phyloP scores from a whole-genome alignment of 1,139 yeast species.

The Yamadazyma triangularis region DNA sequence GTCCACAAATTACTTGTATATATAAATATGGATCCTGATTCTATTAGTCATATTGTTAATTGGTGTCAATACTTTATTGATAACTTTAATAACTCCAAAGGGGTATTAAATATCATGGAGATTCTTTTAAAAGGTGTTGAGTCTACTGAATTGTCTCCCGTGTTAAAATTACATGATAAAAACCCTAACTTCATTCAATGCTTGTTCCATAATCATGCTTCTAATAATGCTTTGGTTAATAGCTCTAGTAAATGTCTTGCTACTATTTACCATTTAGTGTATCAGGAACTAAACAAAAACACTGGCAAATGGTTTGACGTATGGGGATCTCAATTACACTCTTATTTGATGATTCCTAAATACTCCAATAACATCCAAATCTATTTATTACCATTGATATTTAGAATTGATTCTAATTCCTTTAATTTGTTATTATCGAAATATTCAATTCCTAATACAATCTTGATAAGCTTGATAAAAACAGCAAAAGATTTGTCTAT shows the following conservation, averaged over 20 bases:
- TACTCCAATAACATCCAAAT: conserved; percentile 48
- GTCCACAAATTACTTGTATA: conserved; percentile 8
- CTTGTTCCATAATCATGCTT: too few relatives aligned
- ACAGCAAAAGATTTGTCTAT: conserved; percentile 59
- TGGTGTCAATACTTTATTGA: conserved; percentile 43
- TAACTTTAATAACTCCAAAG: conserved; percentile 17
- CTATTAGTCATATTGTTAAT: conserved; percentile 2
- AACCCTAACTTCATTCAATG: conserved; percentile 3
- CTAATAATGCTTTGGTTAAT: too few relatives aligned
- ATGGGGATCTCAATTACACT: conserved; percentile 37
- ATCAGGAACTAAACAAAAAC: too few relatives aligned
- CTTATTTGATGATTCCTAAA: conserved; percentile 23
- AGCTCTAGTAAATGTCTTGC: conserved; percentile 62
- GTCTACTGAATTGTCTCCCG: background rate
- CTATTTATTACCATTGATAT: conserved; percentile 60
- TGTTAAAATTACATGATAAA: background rate
- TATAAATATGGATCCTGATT: conserved; percentile 13
- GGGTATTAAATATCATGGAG: conserved; percentile 7
- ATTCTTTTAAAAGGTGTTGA: conserved; percentile 4
- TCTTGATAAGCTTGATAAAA: conserved; percentile 53
- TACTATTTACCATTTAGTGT: conserved; percentile 28
- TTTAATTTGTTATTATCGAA: too few relatives aligned
- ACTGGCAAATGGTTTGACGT: conserved; percentile 44
- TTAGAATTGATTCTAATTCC: conserved; percentile 35
- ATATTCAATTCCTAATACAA: too few relatives aligned